Evolutionary conservation across 805 yeast genomes (phyloP), one percentile per base, ranked within the genome.

Genomic region (Brettanomyces naardenensis): DNA sequence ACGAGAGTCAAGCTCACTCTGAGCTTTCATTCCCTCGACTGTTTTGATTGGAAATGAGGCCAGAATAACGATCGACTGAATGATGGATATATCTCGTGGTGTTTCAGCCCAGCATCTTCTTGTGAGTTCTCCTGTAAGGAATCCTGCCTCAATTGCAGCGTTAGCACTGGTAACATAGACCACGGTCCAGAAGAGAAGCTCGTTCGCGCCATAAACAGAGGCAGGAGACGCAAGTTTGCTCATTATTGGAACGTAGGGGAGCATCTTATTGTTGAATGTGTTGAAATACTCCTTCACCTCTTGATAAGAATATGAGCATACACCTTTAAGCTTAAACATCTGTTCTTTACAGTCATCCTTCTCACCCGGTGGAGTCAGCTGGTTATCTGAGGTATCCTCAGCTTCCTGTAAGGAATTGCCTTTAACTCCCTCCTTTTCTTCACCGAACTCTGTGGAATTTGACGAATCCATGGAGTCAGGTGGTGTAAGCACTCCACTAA

Each of bases 171-270:
- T 42, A 3, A 53, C 39, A 31, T 41, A 54, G 11, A 54, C 46
- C 11, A 56, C 48, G 25, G 62, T 44, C 64, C 64, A 59, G 43
- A 58, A 59, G n/a, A 57, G 43, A 6, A 56, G 36, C n/a, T 46
- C 43, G 9, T 54, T 50, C 18, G 44, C 36, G 19, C 29, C 20
- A 34, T 41, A 50, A 19, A 58, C 32, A 2, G 19, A 3, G 1
- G 50, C 44, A 4, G 59, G 54, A 9, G 54, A 48, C n/a, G 29
- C 28, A 4, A 51, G 39, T n/a, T 37, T 36, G 11, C 44, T 42
- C 47, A 58, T 43, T 19, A 57, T 49, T 13, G 62, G 62, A 3
- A 50, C 38, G 22, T 36, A 43, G 5, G 42, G 47, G 5, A 55
- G 42, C 31, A 46, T 45, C 10, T 40, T 37, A 1, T 22, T 3